A percentile compares a stretch with the other conserved stretches of the same genome.
phyloP scores from a whole-genome alignment of 352 stramenopile species.

The Peronospora destructor region DNA sequence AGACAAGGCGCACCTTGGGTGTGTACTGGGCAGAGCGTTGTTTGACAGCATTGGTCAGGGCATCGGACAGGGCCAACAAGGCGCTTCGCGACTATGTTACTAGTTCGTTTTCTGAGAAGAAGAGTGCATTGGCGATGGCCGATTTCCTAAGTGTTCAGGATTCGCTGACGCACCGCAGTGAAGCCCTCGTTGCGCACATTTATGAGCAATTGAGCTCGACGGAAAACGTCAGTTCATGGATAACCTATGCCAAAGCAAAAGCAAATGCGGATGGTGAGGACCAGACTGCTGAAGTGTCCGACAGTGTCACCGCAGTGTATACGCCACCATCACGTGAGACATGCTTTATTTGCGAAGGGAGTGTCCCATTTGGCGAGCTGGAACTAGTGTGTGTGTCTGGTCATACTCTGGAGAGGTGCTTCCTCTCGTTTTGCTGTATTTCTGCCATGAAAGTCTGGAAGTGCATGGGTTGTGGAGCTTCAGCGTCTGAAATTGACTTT shows the following conservation, averaged over 20 bases:
- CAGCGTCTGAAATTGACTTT: conserved; percentile 51
- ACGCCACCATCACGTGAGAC: conserved; percentile 43
- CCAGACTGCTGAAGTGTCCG: neutral
- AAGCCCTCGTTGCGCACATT: conserved; percentile 46
- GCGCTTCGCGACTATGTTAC: conserved; percentile 22
- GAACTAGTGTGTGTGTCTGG: conserved; percentile 49
- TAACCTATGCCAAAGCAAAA: conserved; percentile 29
- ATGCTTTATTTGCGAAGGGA: conserved; percentile 64
- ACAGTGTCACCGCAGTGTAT: conserved; percentile 2
- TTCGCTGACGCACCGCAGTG: conserved; percentile 26
- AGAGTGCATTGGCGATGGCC: conserved; percentile 64
- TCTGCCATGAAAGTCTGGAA: conserved; percentile 70
- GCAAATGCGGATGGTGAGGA: conserved; percentile 1
- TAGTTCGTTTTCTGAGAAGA: conserved; percentile 31
- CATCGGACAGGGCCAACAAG: conserved; percentile 27
- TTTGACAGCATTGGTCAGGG: conserved; percentile 39
- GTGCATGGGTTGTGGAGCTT: conserved; percentile 69
- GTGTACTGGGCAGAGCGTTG: conserved; percentile 62
- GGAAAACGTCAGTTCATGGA: conserved; percentile 41
- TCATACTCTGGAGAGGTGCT: conserved; percentile 69
- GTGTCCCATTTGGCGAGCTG: conserved; percentile 55
- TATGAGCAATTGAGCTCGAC: conserved; percentile 53
- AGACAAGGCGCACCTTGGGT: conserved; percentile 39
- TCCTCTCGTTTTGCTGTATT: conserved; percentile 66
- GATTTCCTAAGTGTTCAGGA: conserved; percentile 70